phyloP scores from a whole-genome alignment of 108 stramenopile species.

The Epithemia pelagica region DNA sequence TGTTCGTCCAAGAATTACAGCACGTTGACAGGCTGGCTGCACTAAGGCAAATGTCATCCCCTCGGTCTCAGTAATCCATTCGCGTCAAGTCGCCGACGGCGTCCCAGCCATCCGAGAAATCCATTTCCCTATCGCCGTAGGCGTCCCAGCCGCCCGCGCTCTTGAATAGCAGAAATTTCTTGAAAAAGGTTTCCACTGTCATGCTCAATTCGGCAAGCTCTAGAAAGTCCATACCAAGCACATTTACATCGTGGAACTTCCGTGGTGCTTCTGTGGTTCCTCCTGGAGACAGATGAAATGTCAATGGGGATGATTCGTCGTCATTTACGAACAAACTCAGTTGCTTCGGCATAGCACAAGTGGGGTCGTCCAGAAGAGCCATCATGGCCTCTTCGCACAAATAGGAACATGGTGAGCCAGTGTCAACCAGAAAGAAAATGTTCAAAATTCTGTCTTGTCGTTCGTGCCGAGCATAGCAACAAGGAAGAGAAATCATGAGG shows the following conservation, averaged over 20 bases:
- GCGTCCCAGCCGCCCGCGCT: no score
- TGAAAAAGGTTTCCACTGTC: no score
- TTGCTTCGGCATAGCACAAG: neutral
- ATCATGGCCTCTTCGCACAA: neutral
- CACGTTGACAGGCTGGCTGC: no score
- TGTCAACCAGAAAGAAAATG: constrained; percentile 13
- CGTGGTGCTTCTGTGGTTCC: neutral
- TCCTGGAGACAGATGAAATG: neutral
- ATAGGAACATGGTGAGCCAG: constrained; percentile 16
- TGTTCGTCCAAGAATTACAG: no score
- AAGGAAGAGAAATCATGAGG: constrained; percentile 11
- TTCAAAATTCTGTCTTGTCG: constrained; percentile 9
- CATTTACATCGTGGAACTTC: neutral
- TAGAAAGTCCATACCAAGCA: constrained; percentile 9
- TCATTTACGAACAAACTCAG: neutral
- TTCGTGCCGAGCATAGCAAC: constrained; percentile 6
- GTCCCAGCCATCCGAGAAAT: no score
- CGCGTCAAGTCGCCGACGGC: no score
- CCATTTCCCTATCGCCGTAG: no score
- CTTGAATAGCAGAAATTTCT: no score
- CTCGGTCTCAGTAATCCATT: no score
- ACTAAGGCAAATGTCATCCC: no score
- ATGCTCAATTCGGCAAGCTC: no score
- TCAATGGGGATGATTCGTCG: constrained; percentile 1
- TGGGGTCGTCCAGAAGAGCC: neutral